Evolutionary conservation across 129 eudicot genomes (phyloP).

Genomic region (Artemisia annua): DNA sequence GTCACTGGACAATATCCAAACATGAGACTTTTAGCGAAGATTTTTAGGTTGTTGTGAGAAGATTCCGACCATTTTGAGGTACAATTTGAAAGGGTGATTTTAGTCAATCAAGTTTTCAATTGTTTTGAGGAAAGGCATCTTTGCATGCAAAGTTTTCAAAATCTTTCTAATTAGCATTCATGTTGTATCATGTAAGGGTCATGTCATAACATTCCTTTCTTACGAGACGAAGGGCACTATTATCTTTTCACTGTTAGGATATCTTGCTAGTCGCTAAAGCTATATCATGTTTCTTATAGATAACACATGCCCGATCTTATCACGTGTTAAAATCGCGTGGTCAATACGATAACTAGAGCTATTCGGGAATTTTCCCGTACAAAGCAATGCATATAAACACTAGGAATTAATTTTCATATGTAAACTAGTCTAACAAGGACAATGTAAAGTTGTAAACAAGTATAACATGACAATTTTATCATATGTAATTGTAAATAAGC

Average conservation of each 20-base stretch:
- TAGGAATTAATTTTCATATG: no score
- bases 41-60: neutral
- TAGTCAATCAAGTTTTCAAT: conserved; percentile 43
- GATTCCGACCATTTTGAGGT: conserved; percentile 4
- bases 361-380: no score
- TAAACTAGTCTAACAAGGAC: no score
- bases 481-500: no score
- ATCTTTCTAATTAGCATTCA: conserved; percentile 16
- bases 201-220: conserved; percentile 25
- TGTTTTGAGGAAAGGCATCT: conserved; percentile 27
- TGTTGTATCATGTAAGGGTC: conserved; percentile 25
- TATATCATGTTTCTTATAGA: no score
- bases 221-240: conserved; percentile 13
- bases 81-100: conserved; percentile 18
- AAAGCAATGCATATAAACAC: no score
- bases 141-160: conserved; percentile 40
- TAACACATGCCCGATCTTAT: no score
- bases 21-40: neutral
- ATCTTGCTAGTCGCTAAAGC: no score
- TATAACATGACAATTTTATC: conserved; percentile 1
- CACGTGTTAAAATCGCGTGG: no score
- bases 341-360: no score
- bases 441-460: no score
- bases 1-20: neutral
- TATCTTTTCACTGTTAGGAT: neutral